Base-by-base conservation (phyloP, 352 stramenopile species). In the Phytophthora ohioensis region DNA sequence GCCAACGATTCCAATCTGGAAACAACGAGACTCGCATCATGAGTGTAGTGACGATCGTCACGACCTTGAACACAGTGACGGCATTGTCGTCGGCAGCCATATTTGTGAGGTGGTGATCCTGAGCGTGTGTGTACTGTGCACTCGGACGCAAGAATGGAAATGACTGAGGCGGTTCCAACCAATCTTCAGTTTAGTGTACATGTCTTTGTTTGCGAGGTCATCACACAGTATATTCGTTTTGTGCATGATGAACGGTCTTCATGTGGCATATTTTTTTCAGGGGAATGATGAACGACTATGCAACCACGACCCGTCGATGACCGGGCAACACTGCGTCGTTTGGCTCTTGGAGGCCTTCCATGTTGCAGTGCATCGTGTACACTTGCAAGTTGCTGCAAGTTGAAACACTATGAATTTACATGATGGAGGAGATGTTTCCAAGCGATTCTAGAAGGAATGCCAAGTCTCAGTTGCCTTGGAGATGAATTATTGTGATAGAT, bases 31-130 rank as follows among this genome's bases (percentile, higher is more conserved):
- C n/a, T 45, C 73, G 66, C 73, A 81, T 75, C 55, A 61, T 57
- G 38, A 79, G 46, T 1, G 76, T 77, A 10, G 69, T 78, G 58
- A 77, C 64, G 46, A 77, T 70, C 5, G 75, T 79, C 34, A 78
- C 36, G 31, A 76, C 66, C 21, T 69, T 66, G 34, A 64, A 69
- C 10, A 65, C 59, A 2, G 54, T 41, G 57, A 71, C 39, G 2
- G 31, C 39, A 27, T 30, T 41, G 27, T 39, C 39, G 49, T 61
- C 55, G 13, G 34, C 30, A 43, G 39, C 46, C 46, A 67, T 66
- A 6, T 11, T 27, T 31, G 30, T 15, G 17, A 10, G 34, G 34
- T 21, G 21, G 21, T 21, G 21, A 2, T 35, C n/a, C 36, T 67
- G 48, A 9, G 57, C n/a, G 13, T 57, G 54, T 2, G n/a, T 31